Evolutionary conservation across 192 early-diverging fungal species (phyloP).

Genomic region (Coemansia sp.): DNA sequence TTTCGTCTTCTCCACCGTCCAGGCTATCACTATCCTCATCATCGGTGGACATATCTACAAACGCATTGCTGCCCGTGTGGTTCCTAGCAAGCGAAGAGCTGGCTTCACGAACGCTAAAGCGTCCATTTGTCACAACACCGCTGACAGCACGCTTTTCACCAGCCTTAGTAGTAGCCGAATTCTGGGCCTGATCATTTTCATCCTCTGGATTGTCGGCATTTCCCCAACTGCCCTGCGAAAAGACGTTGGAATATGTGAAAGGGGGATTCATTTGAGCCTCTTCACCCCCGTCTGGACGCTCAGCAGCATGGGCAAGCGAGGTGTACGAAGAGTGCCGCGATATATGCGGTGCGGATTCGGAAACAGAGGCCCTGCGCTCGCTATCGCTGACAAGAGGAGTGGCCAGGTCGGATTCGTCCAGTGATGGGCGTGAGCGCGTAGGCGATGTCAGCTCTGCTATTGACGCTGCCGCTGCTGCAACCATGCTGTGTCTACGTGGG

Average conservation of each 20-base stretch:
- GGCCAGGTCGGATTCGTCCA: conserved; percentile 8
- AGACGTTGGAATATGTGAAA: conserved; percentile 54
- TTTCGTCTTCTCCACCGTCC: conserved; percentile 24
- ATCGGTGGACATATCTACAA: conserved; percentile 19
- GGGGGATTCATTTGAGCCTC: conserved; percentile 21
- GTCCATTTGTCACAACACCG: conserved; percentile 8
- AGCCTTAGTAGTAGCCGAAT: neutral
- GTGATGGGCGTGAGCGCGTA: conserved; percentile 8
- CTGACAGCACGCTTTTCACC: conserved; percentile 8
- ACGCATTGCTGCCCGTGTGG: conserved; percentile 32
- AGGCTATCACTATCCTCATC: conserved; percentile 18
- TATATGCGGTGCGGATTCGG: neutral
- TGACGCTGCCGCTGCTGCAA: conserved; percentile 22
- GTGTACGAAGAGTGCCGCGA: neutral
- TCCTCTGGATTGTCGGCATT: neutral
- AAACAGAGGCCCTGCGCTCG: neutral
- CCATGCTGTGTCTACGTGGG: conserved; percentile 9
- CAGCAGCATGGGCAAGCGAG: neutral
- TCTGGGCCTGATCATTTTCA: neutral
- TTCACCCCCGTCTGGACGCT: conserved; percentile 6
- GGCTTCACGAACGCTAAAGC: conserved; percentile 14
- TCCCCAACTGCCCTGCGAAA: conserved; percentile 32
- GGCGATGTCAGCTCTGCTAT: conserved; percentile 17
- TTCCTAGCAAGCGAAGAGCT: conserved; percentile 15
- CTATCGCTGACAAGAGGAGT: conserved; percentile 5